Base-by-base conservation (phyloP, 345 rosid genomes). In the Heritiera littoralis region DNA sequence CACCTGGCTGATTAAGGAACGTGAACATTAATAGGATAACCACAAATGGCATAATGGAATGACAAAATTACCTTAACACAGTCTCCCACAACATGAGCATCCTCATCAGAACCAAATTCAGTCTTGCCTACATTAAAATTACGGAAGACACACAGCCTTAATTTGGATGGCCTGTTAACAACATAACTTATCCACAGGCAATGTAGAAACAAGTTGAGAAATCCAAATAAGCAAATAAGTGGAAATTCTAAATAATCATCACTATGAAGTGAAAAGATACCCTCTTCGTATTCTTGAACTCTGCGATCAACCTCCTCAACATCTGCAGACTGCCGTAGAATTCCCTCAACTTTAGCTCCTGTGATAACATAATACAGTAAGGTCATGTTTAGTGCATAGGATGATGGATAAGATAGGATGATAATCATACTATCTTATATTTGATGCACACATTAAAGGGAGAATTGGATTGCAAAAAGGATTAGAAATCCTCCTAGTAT, bases 11-110 rank as follows among this genome's bases (percentile, higher is more conserved):
- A 86, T 74, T 63, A 67, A 70, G 77, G 75, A 77, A 76, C 49
- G 58, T 23, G 73, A 56, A 80, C 78, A 75, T 76, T 48, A 3
- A 81, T 75, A 60, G 40, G 51, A 67, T 40, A 76, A 68, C 77
- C 69, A 60, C 18, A 74, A 70, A 49, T 60, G 80, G 64, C 51
- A 70, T 41, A 75, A 80, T 63, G 58, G 52, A 74, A 52, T 18
- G 70, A 68, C 66, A 81, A 74, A 74, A 58, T 38, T 86, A 96
- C 99, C 98, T 96, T 96, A 59, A 96, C 90, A 86, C 99, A 96
- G 86, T 96, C 99, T 81, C 95, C 99, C 85, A 96, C 83, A 85
- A 96, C 98, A 84, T 96, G 99, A 78, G 98, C 96, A 82, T 96
- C 99, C 87, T 96, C 99, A 75, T 91, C 91, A 79, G 88, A 74